These are phyloP conservation scores for Phyllosticta capitalensis DNA, from an alignment of 2,329 filamentous ascomycete genomes.

Conservation along the genomic window DNA sequence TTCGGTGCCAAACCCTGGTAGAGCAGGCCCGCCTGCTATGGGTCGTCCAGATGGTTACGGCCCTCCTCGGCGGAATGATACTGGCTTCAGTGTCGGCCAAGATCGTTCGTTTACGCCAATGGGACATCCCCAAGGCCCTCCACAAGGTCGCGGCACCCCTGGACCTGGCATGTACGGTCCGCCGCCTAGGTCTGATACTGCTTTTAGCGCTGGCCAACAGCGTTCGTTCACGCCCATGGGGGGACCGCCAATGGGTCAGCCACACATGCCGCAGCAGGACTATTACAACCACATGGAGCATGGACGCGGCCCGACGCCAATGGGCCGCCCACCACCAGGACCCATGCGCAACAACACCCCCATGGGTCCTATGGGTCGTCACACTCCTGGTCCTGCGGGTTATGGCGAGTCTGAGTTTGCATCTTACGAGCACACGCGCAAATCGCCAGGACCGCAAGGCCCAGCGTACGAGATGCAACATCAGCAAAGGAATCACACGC, in stretches of 20 bases:
- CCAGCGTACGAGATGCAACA: constrained; percentile 8
- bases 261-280: neutral
- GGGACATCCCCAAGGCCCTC: constrained; percentile 20
- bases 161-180: neutral
- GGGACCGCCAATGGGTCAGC: constrained; percentile 13
- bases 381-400: neutral
- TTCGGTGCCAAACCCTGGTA: neutral
- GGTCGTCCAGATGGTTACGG: neutral
- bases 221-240: constrained; percentile 17
- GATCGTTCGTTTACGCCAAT: constrained; percentile 13
- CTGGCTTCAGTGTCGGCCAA: neutral
- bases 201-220: constrained; percentile 2
- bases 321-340: constrained; percentile 19
- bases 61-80: neutral
- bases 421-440: neutral
- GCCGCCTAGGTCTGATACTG: constrained; percentile 4
- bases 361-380: constrained; percentile 2
- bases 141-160: constrained; percentile 12
- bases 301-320: constrained; percentile 22
- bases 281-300: constrained; percentile 12
- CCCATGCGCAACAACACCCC: constrained; percentile 8
- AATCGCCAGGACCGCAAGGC: constrained; percentile 19
- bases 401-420: constrained; percentile 1
- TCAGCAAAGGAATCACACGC: neutral
- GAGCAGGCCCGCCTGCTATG: neutral